A percentile compares a stretch with the other conserved stretches of the same genome.
Conservation (phyloP, 108 stramenopile species). For the Nannochloropsis oceanica region DNA sequence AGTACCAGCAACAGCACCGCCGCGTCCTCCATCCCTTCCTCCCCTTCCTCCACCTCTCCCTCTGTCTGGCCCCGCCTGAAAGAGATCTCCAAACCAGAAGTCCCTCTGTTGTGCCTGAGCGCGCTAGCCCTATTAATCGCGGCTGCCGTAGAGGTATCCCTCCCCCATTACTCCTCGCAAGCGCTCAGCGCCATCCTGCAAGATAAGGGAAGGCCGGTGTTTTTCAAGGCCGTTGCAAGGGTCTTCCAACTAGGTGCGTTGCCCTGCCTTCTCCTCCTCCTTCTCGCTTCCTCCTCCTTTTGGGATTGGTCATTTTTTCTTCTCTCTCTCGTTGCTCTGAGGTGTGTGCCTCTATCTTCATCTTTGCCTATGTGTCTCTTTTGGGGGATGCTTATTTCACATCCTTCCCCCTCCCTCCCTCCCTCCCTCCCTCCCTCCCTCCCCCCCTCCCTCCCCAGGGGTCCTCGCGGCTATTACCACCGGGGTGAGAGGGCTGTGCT, state of each 20-base stretch:
- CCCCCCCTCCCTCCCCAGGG: neutral
- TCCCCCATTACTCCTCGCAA: neutral
- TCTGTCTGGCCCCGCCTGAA: neutral
- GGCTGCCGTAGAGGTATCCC: neutral
- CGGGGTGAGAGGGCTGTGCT: slow-evolving; percentile 45
- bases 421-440: neutral
- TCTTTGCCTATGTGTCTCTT: too few relatives aligned
- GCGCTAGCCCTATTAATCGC: neutral
- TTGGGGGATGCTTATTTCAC: too few relatives aligned
- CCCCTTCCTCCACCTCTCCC: too few relatives aligned
- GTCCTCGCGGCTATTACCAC: slow-evolving; percentile 40
- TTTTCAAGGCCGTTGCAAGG: neutral
- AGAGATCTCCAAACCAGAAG: neutral
- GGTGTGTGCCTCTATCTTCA: too few relatives aligned
- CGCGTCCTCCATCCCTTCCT: neutral
- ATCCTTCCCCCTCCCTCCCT: too few relatives aligned
- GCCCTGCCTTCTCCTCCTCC: too few relatives aligned
- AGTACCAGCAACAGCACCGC: neutral
- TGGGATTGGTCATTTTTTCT: neutral
- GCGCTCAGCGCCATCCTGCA: neutral
- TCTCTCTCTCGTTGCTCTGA: neutral
- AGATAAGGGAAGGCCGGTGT: neutral
- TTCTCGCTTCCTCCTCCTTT: neutral
- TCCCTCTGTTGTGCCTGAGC: neutral
- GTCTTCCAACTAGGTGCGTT: neutral